Conservation (phyloP, 306 rosid species). For the Cucurbita argyrosperma region DNA sequence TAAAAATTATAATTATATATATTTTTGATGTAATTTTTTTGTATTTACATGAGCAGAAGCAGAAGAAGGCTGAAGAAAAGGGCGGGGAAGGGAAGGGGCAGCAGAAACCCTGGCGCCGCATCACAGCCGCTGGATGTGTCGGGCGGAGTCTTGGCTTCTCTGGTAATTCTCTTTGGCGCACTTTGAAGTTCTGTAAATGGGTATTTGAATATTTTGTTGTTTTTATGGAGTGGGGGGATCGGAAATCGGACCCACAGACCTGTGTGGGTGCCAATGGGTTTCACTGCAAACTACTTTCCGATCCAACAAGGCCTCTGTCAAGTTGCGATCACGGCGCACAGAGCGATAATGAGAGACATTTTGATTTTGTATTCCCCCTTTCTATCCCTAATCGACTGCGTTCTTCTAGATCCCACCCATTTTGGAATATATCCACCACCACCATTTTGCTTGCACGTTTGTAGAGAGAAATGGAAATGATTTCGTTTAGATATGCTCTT, state of each 20-base stretch:
- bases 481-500: slow-evolving; percentile 1
- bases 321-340: slow-evolving; percentile 1
- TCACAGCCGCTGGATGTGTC: neutral
- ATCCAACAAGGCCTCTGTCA: neutral
- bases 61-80: no score
- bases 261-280: neutral
- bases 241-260: neutral
- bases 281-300: neutral
- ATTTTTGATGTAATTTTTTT: no score
- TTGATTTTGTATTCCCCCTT: neutral
- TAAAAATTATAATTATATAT: no score
- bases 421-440: slow-evolving; percentile 6
- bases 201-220: neutral
- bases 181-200: neutral
- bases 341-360: neutral
- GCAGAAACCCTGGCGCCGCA: slow-evolving; percentile 4
- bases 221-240: neutral
- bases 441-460: neutral
- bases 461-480: neutral
- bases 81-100: neutral
- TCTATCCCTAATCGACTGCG: neutral
- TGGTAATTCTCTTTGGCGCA: neutral
- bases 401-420: neutral
- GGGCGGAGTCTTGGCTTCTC: neutral
- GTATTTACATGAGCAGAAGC: no score